These are phyloP conservation scores for Venturia pyrina DNA, from an alignment of 2,329 filamentous ascomycete species.

Conservation along the genomic window DNA sequence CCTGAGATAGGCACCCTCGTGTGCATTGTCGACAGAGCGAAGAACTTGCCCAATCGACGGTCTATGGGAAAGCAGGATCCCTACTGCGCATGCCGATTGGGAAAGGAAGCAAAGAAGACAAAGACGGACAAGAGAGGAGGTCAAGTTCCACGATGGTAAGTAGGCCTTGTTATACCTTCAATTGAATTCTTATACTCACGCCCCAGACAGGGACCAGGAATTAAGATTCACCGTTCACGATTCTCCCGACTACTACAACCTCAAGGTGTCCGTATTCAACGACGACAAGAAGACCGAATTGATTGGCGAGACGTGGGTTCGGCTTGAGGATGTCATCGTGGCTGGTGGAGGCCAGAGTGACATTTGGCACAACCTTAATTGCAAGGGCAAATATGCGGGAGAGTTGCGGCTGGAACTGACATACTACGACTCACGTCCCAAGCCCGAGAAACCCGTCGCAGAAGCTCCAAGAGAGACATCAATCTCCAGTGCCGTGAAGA, in stretches of 20 bases:
- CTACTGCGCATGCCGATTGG: conserved; percentile 85
- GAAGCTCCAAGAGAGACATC: conserved; percentile 24
- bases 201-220: conserved; percentile 74
- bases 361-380: conserved; percentile 80
- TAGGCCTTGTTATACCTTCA: conserved; percentile 36
- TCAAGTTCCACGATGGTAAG: conserved; percentile 90
- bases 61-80: conserved; percentile 98
- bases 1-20: conserved; percentile 90
- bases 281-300: conserved; percentile 97
- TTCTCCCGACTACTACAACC: conserved; percentile 87
- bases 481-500: conserved; percentile 50
- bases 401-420: conserved; percentile 93
- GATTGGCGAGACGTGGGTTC: conserved; percentile 89
- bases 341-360: conserved; percentile 88
- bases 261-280: conserved; percentile 95
- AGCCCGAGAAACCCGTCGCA: conserved; percentile 56
- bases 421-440: conserved; percentile 83
- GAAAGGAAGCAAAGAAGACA: conserved; percentile 97
- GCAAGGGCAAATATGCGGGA: conserved; percentile 88
- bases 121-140: conserved; percentile 87
- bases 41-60: conserved; percentile 93
- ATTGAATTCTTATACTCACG: conserved; percentile 29
- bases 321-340: conserved; percentile 69
- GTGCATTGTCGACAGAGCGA: conserved; percentile 83
- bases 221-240: conserved; percentile 93